A percentile compares a stretch with the other conserved stretches of the same genome.
phyloP scores from a whole-genome alignment of 352 stramenopile genomes.

The Phytopythium chamaehyphon region DNA sequence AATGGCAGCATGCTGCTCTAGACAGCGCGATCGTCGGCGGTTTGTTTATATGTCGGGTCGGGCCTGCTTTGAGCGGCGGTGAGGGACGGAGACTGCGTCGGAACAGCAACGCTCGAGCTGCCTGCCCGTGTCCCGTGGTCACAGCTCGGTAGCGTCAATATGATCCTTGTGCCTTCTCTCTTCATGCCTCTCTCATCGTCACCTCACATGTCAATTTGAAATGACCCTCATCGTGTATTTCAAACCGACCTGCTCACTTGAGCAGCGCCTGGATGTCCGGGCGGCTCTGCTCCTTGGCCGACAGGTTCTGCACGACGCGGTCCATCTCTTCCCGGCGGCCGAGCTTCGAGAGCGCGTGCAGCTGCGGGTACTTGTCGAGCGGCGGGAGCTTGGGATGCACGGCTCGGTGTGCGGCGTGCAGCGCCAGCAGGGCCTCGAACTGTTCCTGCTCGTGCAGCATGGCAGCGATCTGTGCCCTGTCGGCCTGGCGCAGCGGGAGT shows the following conservation, averaged over 20 bases:
- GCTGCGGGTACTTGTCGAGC: slow-evolving; percentile 43
- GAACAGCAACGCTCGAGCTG: too few relatives aligned
- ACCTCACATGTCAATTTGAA: too few relatives aligned
- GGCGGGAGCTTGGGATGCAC: slow-evolving; percentile 13
- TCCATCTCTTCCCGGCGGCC: slow-evolving; percentile 43
- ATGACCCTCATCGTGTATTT: too few relatives aligned
- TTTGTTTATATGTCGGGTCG: slow-evolving; percentile 2
- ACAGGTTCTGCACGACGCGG: slow-evolving; percentile 38
- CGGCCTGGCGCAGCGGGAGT: slow-evolving; percentile 26
- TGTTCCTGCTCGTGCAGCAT: slow-evolving; percentile 54
- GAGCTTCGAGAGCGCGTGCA: slow-evolving; percentile 42
- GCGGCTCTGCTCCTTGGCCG: slow-evolving; percentile 36
- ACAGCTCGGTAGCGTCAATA: too few relatives aligned
- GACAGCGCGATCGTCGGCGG: background rate
- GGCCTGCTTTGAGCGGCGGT: slow-evolving; percentile 3
- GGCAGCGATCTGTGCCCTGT: slow-evolving; percentile 24
- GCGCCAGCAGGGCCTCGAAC: slow-evolving; percentile 34
- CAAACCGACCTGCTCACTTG: background rate
- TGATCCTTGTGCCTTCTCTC: background rate
- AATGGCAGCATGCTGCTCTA: slow-evolving; percentile 39
- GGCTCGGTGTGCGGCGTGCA: slow-evolving; percentile 43
- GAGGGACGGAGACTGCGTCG: slow-evolving; percentile 7
- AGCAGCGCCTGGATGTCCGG: slow-evolving; percentile 51
- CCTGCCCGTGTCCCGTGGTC: too few relatives aligned
- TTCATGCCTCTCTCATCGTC: background rate